These are phyloP conservation scores for Geum urbanum DNA, from an alignment of 306 rosid species.

Conservation along the genomic window DNA sequence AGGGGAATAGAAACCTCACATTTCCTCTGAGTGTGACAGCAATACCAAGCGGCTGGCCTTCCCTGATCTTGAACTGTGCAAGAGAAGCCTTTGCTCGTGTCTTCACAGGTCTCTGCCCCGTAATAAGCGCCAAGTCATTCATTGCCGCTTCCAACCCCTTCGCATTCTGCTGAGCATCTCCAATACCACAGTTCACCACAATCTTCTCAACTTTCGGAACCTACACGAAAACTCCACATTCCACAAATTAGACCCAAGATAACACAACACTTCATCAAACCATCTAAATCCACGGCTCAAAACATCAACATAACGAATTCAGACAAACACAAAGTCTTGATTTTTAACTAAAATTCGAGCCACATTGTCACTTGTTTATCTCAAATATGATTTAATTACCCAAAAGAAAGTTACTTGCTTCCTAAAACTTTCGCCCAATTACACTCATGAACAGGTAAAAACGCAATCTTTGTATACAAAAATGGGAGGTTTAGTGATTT, in stretches of 20 bases:
- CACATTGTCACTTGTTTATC: not conserved
- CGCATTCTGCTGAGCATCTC: slow-evolving; percentile 95
- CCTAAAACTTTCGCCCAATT: not conserved
- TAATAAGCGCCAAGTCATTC: slow-evolving; percentile 72
- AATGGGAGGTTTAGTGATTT: not conserved
- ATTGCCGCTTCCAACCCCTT: slow-evolving; percentile 93
- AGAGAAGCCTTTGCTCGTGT: slow-evolving; percentile 77
- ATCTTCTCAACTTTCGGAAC: slow-evolving; percentile 90
- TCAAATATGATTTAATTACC: not conserved
- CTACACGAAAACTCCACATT: slow-evolving; percentile 33
- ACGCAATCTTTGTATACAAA: not conserved
- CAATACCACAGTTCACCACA: slow-evolving; percentile 93
- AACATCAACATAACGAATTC: not conserved
- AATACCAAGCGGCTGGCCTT: slow-evolving; percentile 96
- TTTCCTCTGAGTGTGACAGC: slow-evolving; percentile 91
- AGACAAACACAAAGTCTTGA: not conserved
- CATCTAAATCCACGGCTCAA: not conserved
- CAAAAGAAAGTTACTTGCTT: not conserved
- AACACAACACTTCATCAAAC: not conserved
- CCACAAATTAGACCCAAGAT: slow-evolving; percentile 26
- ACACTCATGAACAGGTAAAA: not conserved
- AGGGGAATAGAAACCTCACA: slow-evolving; percentile 43
- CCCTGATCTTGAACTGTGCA: slow-evolving; percentile 96
- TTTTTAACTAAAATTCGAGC: not conserved
- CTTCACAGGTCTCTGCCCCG: slow-evolving; percentile 90